These are phyloP conservation scores for Candida mattraensis DNA, from an alignment of 805 yeast species.

Conservation along the genomic window DNA sequence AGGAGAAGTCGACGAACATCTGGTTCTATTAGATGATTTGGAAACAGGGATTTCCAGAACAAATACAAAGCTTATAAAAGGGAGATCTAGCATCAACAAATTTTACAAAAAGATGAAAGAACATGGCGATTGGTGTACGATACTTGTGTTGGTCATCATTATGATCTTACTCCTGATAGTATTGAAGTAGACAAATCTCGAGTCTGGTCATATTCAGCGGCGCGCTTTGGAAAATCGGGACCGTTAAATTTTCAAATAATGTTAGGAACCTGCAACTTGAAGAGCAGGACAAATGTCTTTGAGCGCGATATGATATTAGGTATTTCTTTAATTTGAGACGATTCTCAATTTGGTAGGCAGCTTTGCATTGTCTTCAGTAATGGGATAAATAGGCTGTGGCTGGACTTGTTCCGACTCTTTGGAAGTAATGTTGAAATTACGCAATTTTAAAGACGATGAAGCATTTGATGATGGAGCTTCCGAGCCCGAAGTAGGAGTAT, in stretches of 20 bases:
- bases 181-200: conserved; percentile 31
- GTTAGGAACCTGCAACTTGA: too few species aligned
- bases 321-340: conserved; percentile 8
- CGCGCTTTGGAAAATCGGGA: neutral
- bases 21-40: conserved; percentile 48
- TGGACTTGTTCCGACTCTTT: conserved; percentile 13
- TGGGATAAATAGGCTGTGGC: conserved; percentile 6
- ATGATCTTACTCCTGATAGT: conserved; percentile 44
- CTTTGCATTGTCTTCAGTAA: conserved; percentile 9
- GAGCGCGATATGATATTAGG: too few species aligned
- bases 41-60: conserved; percentile 46
- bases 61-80: conserved; percentile 41
- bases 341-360: conserved; percentile 8
- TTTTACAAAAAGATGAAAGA: conserved; percentile 44
- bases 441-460: conserved; percentile 13
- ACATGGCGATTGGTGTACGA: conserved; percentile 51
- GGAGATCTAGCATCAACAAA: conserved; percentile 38
- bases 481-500: conserved; percentile 23
- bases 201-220: too few species aligned
- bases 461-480: conserved; percentile 17
- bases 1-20: conserved; percentile 47
- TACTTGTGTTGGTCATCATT: conserved; percentile 42
- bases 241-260: too few species aligned
- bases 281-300: too few species aligned
- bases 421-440: conserved; percentile 3